A percentile compares a stretch with the other conserved stretches of the same genome.
Evolutionary conservation across 345 rosid genomes (phyloP).

Genomic region (Adansonia digitata): DNA sequence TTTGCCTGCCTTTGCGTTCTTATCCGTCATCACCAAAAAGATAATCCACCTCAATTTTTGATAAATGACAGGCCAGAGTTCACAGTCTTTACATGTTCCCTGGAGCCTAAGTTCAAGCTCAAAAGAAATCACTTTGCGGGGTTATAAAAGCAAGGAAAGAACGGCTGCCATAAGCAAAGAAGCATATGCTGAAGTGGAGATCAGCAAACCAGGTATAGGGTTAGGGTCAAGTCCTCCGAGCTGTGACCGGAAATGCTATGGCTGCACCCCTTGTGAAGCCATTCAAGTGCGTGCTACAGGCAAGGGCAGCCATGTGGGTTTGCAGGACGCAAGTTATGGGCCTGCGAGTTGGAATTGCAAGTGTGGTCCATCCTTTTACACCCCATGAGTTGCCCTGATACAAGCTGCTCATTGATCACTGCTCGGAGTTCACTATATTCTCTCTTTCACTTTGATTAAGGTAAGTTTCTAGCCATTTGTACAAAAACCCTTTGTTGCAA

Average conservation of each 20-base stretch:
- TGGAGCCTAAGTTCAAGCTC: neutral
- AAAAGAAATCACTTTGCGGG: conserved; percentile 17
- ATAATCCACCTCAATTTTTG: neutral
- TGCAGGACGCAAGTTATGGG: conserved; percentile 62
- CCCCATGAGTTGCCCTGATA: conserved; percentile 45
- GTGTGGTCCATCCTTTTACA: conserved; percentile 53
- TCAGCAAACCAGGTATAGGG: conserved; percentile 37
- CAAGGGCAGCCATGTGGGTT: conserved; percentile 26
- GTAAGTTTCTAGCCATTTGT: neutral
- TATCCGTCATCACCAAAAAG: neutral
- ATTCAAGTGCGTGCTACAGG: conserved; percentile 55
- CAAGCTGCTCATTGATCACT: no score
- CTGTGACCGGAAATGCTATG: conserved; percentile 66
- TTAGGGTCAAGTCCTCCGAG: conserved; percentile 81
- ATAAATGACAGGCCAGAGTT: neutral
- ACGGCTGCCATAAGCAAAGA: neutral
- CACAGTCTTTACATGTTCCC: neutral
- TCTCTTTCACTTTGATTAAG: neutral
- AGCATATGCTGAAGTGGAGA: conserved; percentile 14
- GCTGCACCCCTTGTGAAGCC: conserved; percentile 77
- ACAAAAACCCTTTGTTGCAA: neutral
- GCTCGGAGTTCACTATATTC: neutral
- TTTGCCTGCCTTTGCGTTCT: neutral
- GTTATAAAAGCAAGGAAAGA: neutral
- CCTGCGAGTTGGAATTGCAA: conserved; percentile 91